Base-by-base conservation (phyloP, 139 green algal species). In the Penium margaritaceum region DNA sequence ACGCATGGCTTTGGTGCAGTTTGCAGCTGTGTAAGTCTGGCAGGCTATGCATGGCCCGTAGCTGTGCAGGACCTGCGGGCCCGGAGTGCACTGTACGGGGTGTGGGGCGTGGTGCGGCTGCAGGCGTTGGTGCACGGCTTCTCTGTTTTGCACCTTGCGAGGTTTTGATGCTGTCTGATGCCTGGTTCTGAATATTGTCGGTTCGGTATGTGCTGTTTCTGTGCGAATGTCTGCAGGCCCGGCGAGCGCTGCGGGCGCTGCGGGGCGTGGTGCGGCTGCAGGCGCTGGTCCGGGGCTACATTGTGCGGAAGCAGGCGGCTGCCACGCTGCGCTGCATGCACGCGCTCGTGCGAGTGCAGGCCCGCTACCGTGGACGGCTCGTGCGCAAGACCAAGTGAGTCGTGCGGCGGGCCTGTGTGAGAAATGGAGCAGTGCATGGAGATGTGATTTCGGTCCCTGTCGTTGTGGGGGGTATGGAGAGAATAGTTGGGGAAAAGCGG, bases 321-420 rank as follows among this genome's bases (percentile, higher is more conserved):
- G 51, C 68, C 7, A 76, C 68, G 5, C 68, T 76, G n/a, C 37
- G 68, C 15, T 76, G 68, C 68, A 76, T 76, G 46, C 47, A 70
- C 9, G 68, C 68, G 21, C 21, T 76, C 24, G 68, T 76, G 24
- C 68, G 68, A 17, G 68, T 76, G 0, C 68, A 76, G 68, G 68
- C 68, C 24, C 55, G 68, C 2, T 35, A 53, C 51, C 55, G 68
- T 67, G 68, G 21, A 21, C 21, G 27, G 21, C 36, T 24, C 21
- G 68, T 76, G 6, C 36, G 68, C 1, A 75, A 35, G 54, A 46
- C 53, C 33, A 61, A 32, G 64, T 72, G 46, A n/a, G 46, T 21
- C 21, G 19, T 57, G 57, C 57, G 14, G 15, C 29, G 57, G 57
- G 57, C n/a, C n/a, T n/a, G n/a, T n/a, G n/a, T n/a, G n/a, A n/a